Evolutionary conservation across 148 eudicot species (phyloP).

Genomic region (Tetragonia tetragonoides): DNA sequence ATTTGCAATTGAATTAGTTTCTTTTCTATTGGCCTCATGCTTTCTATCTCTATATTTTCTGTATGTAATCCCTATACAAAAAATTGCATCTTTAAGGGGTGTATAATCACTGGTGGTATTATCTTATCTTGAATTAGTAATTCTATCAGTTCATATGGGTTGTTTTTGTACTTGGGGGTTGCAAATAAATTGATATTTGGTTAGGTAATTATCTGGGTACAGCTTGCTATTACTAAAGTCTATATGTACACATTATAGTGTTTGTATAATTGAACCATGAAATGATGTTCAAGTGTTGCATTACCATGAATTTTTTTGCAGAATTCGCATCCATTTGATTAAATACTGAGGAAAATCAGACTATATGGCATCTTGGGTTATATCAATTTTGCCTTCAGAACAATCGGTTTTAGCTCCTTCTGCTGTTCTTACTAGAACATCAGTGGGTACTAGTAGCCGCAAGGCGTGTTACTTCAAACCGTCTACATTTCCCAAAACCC

Average conservation of each 20-base stretch:
- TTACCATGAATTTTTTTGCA: constrained; percentile 8
- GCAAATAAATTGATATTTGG: no score
- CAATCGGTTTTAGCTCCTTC: constrained; percentile 6
- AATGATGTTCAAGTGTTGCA: not conserved
- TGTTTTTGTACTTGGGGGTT: no score
- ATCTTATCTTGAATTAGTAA: no score
- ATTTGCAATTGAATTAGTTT: no score
- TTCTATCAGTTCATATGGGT: no score
- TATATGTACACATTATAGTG: not conserved
- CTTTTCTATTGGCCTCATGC: no score
- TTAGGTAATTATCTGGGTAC: not conserved
- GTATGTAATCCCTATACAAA: no score
- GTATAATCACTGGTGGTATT: no score
- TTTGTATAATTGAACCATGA: not conserved
- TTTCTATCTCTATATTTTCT: no score
- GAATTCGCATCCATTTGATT: not conserved
- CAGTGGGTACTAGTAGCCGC: constrained; percentile 5
- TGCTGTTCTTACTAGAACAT: constrained; percentile 9
- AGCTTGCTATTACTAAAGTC: not conserved
- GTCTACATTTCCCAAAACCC: not conserved
- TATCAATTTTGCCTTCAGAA: constrained; percentile 22
- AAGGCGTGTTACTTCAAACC: constrained; percentile 2
- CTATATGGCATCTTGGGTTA: constrained; percentile 31
- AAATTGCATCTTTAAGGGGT: no score
- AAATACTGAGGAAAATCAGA: not conserved